phyloP scores from a whole-genome alignment of 2,329 filamentous ascomycete species.

The Fusarium coffeatum region DNA sequence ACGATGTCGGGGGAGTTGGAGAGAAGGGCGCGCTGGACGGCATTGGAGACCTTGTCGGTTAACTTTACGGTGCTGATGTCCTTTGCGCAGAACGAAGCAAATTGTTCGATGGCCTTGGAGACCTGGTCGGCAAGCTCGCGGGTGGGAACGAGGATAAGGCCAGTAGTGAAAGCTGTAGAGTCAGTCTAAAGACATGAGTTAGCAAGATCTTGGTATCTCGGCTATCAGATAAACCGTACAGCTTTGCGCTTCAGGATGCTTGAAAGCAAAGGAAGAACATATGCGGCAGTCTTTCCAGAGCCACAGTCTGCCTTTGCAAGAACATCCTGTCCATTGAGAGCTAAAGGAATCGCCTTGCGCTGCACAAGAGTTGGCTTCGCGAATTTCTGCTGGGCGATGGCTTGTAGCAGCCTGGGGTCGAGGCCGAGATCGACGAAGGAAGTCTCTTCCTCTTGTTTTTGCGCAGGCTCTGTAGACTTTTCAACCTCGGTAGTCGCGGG shows the following conservation, averaged over 20 bases:
- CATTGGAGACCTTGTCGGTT: conserved; percentile 89
- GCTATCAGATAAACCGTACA: conserved; percentile 53
- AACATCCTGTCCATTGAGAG: conserved; percentile 88
- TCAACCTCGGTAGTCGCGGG: conserved; percentile 46
- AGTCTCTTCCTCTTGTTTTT: conserved; percentile 50
- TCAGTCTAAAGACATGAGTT: conserved; percentile 55
- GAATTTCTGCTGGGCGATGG: conserved; percentile 85
- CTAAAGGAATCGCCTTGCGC: conserved; percentile 85
- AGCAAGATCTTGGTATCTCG: conserved; percentile 4
- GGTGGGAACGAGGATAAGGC: conserved; percentile 93
- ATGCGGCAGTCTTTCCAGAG: conserved; percentile 97
- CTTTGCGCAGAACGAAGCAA: conserved; percentile 86
- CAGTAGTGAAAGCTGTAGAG: conserved; percentile 68
- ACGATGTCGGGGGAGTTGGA: conserved; percentile 89
- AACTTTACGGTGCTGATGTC: conserved; percentile 86
- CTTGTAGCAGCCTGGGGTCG: conserved; percentile 87
- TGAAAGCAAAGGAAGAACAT: conserved; percentile 89
- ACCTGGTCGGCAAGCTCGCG: conserved; percentile 95
- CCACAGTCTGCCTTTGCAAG: conserved; percentile 94
- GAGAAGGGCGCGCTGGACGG: conserved; percentile 87
- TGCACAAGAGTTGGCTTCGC: conserved; percentile 90
- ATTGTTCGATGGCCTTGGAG: conserved; percentile 78
- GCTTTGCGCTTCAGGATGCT: conserved; percentile 82
- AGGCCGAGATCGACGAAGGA: conserved; percentile 83
- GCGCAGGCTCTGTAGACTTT: conserved; percentile 42